Base-by-base conservation (phyloP, 2,329 filamentous ascomycete species). In the Alternaria alternata region DNA sequence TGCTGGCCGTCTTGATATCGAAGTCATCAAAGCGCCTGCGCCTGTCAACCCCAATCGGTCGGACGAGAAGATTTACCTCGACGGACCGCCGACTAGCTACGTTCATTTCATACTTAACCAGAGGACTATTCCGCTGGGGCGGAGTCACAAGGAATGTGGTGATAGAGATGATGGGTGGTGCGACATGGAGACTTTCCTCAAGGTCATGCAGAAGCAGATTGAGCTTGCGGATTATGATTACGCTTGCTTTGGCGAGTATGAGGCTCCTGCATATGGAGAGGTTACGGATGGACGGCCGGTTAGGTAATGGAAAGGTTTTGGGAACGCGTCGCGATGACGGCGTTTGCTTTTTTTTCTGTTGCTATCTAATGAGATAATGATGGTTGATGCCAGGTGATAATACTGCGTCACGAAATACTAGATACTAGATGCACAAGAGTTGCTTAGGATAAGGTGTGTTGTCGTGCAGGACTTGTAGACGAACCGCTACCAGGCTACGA, bases 61-160 rank as follows among this genome's bases (percentile, higher is more conserved):
- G 1, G 64, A 67, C 1, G 68, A 70, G 16, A 55, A 71, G 7
- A 81, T 83, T 7, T 90, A 89, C 63, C 73, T 79, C 4, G 77
- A 81, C 0, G 86, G 84, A 4, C 75, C 73, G 1, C 82, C 87
- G 69, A 92, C 89, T 0, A 86, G 81, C 54, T 93, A 93, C 74
- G 82, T 93, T 6, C 90, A 92, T 75, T 91, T 93, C 69, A 78
- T 92, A 3, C 82, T 92, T 44, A 92, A 92, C 74, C 90, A 92
- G 78, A 83, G 91, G 30, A 93, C 90, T 0, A 70, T 93, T 1
- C 91, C 91, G 1, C 80, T 93, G 0, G 88, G 90, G 7, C 77
- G 77, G 60, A 92, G 88, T 70, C 88, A 91, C 62, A 77, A 85
- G 1, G 85, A 88, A 59, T 93, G 91, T 68, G 89, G 86, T 1